Evolutionary conservation across 495 filamentous ascomycete species (phyloP).

Genomic region (Aspergillus diversus): DNA sequence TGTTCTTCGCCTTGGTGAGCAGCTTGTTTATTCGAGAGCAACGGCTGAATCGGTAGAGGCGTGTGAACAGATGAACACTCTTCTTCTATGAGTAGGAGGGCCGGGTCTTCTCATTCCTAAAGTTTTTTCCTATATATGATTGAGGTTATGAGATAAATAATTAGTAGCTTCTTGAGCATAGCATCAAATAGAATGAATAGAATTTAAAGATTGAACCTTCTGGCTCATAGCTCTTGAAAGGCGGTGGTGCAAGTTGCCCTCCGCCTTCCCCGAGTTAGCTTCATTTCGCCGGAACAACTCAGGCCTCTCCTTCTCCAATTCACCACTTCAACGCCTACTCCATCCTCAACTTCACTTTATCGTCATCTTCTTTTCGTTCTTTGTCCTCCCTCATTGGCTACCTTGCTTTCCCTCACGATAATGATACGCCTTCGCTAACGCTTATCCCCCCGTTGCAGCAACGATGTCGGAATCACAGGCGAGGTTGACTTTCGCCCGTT

Average conservation of each 20-base stretch:
- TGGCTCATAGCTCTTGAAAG: not conserved
- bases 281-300: constrained; percentile 1
- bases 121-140: not conserved
- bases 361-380: not conserved
- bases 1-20: constrained; percentile 50
- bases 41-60: constrained; percentile 39
- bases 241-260: constrained; percentile 6
- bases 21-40: constrained; percentile 50
- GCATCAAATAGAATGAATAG: not conserved
- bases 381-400: not conserved
- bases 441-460: constrained; percentile 17
- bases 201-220: not conserved
- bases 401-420: constrained; percentile 9
- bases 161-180: not conserved
- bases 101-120: not conserved
- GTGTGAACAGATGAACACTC: not conserved
- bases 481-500: constrained; percentile 46
- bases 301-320: not conserved
- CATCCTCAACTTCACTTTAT: not conserved
- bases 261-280: constrained; percentile 11
- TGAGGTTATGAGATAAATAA: not conserved
- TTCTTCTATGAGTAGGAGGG: not conserved
- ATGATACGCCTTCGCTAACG: constrained; percentile 29
- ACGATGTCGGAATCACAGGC: constrained; percentile 43
- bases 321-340: not conserved